Evolutionary conservation across 139 green algal genomes (phyloP), one percentile per base, ranked within the genome.

Genomic region (Picochlorum sp.): DNA sequence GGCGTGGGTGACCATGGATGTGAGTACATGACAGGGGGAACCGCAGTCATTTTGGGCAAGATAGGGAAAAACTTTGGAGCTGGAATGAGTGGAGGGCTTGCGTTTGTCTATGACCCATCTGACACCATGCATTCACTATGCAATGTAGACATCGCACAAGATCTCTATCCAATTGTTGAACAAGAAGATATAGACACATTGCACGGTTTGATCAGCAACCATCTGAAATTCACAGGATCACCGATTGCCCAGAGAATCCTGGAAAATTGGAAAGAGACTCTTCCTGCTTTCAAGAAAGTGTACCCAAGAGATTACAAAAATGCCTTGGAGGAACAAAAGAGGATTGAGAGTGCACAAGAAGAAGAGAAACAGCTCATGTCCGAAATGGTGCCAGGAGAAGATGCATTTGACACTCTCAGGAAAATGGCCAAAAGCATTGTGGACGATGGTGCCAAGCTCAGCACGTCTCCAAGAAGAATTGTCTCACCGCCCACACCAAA

Each of bases 21-120:
- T 69, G 91, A 97, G 81, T 97, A 97, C 86, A 97, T 97, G 91
- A 97, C 91, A 2, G 91, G 91, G 26, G 91, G 91, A 57, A 79
- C 80, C 7, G 81, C 82, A 0, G 81, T 97, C 60, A 82, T 97
- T 21, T 84, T 97, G 51, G 91, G 91, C 23, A 54, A 61, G 32
- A 91, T 80, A 8, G 91, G 91, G 50, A 90, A 90, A 72, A 97
- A 97, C 81, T 97, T 98, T 78, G 92, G 85, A 3, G 91, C 91
- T 4, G 91, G 91, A 61, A 97, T 97, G 91, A 83, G 60, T 61
- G 91, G 91, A 51, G 91, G 91, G 49, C 51, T 92, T 1, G 91
- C 92, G 0, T 97, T 87, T 63, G 85, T 97, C 50, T 92, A 95
- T 61, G 90, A 97, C 77, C 82, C 85, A 3, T 18, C 82, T 1